Base-by-base conservation (phyloP, 2,329 filamentous ascomycete species). In the Talaromyces amestolkiae region DNA sequence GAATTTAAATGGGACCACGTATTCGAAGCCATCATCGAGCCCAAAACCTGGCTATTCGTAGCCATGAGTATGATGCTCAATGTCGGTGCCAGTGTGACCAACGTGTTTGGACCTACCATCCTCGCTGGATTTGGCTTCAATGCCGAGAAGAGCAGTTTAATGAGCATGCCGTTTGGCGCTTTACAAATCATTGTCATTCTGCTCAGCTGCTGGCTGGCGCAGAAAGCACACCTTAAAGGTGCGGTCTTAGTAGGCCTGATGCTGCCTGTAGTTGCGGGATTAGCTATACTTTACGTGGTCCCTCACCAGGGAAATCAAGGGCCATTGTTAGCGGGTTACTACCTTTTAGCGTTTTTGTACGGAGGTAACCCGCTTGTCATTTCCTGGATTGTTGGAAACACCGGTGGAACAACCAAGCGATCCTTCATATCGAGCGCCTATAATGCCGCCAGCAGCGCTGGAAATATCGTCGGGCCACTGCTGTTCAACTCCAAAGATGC, bases 381-480 rank as follows among this genome's bases (percentile, higher is more conserved):
- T 0, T 83, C 86, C 0, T 91, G 89, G 88, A 87, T 90, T 65
- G 83, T 90, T 5, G 86, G 84, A 7, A 91, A 91, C 73, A 90
- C 87, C 0, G 89, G 82, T 0, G 89, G 89, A 8, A 85, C 84
- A 11, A 90, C 87, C 2, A 90, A 91, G 76, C 89, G 88, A 72
- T 87, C 86, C 0, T 81, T 85, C 59, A 82, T 87, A 47, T 87
- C 89, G 82, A 85, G 84, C 0, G 76, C 89, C 0, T 90, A 86
- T 79, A 88, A 89, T 68, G 87, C 85, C 0, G 87, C 85, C 0
- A 82, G 83, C 2, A 84, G 86, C 0, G 82, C 84, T 0, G 89
- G 89, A 3, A 90, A 90, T 72, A 89, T 91, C 64, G 81, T 91
- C 70, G 89, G 88, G 0, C 88, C 88, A 0, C 74, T 90, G 0